These are phyloP conservation scores for Eucalyptus tenuipes DNA, from an alignment of 345 rosid species.

Conservation along the genomic window DNA sequence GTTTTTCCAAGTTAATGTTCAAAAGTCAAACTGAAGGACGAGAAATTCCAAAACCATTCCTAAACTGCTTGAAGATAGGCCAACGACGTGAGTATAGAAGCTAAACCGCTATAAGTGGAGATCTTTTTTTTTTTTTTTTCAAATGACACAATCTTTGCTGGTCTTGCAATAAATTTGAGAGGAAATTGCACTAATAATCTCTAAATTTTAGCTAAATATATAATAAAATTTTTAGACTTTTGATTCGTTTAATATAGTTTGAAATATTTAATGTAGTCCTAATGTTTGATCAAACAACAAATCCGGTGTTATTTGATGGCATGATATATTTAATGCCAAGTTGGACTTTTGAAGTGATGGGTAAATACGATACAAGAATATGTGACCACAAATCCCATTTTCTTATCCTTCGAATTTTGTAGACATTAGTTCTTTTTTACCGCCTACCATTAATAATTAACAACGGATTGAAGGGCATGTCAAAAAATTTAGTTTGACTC, in stretches of 20 bases:
- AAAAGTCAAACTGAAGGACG: not conserved
- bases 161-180: too few species aligned
- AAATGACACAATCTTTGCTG: not conserved
- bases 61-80: too few species aligned
- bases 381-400: not conserved
- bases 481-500: not conserved
- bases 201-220: not conserved
- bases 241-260: accelerated
- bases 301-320: accelerated
- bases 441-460: not conserved
- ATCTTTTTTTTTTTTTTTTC: not conserved
- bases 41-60: not conserved
- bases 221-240: accelerated
- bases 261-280: not conserved
- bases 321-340: accelerated
- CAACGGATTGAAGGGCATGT: not conserved
- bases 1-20: not conserved
- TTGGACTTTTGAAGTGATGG: not conserved
- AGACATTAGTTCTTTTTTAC: not conserved
- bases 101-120: not conserved
- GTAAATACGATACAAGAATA: not conserved
- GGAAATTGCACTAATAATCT: not conserved
- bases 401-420: not conserved
- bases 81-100: too few species aligned
- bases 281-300: not conserved